phyloP scores from a whole-genome alignment of 805 yeast genomes.

The Saccharomycopsis javanensis region DNA sequence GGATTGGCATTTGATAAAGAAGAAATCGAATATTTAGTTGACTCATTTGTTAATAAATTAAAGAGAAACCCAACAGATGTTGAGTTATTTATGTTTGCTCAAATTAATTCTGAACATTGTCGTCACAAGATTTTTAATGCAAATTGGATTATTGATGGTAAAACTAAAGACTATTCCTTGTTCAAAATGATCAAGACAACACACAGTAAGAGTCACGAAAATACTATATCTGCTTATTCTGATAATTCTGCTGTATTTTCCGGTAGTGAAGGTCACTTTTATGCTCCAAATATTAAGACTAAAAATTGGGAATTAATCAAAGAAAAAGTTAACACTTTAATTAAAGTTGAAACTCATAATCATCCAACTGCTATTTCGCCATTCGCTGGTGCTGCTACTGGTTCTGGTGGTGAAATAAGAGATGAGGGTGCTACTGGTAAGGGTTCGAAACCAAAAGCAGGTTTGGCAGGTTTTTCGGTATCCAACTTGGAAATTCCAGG shows the following conservation, averaged over 20 bases:
- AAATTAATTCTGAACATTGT: conserved; percentile 98
- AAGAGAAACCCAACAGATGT: conserved; percentile 95
- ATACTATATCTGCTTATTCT: conserved; percentile 87
- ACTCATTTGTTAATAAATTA: conserved; percentile 66
- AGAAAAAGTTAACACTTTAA: conserved; percentile 80
- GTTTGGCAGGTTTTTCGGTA: conserved; percentile 86
- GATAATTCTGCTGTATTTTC: conserved; percentile 96
- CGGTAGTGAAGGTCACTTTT: conserved; percentile 60
- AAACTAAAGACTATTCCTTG: conserved; percentile 58
- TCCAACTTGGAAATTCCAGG: conserved; percentile 84
- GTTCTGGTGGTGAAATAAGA: conserved; percentile 99
- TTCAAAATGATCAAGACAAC: conserved; percentile 96
- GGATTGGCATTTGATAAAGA: conserved; percentile 94
- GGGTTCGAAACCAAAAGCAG: conserved; percentile 96
- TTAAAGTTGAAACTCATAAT: conserved; percentile 97
- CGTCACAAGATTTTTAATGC: conserved; percentile 98
- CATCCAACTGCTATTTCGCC: conserved; percentile 99
- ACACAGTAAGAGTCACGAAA: conserved; percentile 66
- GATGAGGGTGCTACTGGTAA: conserved; percentile 99
- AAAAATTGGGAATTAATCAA: conserved; percentile 63
- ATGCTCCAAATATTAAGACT: conserved; percentile 64
- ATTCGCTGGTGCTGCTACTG: conserved; percentile 98
- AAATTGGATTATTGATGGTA: conserved; percentile 91
- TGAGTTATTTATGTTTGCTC: conserved; percentile 98
- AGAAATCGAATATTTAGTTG: conserved; percentile 79